Evolutionary conservation across 345 rosid species (phyloP), one percentile per base, ranked within the genome.

Genomic region (Garcia nutans): DNA sequence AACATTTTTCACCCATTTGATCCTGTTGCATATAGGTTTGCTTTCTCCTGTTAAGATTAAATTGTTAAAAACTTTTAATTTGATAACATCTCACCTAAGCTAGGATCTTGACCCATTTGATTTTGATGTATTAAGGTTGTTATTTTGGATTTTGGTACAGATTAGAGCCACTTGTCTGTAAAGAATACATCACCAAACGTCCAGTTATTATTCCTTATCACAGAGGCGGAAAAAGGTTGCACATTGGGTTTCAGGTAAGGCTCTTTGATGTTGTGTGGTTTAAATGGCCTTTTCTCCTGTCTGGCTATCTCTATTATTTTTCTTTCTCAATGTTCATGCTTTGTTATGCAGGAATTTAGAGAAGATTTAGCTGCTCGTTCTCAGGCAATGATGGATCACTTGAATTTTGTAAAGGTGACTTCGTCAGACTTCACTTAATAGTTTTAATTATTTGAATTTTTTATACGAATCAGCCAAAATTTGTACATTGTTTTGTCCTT

Each of bases 11-110:
- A 93, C 82, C 99, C 98, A 26, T 96, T 76, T 80, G 99, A 96
- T 84, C 99, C 99, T 65, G 99, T 96, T 78, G 99, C 99, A 72
- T 96, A 93, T 83, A 92, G 99, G 99, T 96, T 62, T 74, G 84
- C 77, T 66, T 62, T 76, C 44, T 64, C 76, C 28, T 23, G 1
- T 74, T 15, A 33, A 68, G 44, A 65, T 31, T 20, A 26, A 50
- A 13, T 0, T 68, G 42, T 57, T 28, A 56, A 37, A 52, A 70
- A 58, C 68, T 65, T 54, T 65, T 49, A 37, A 73, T 73, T 20
- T 45, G 19, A 52, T 50, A 49, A 13, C 31, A 28, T 70, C 23
- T 61, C 57, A 26, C 44, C 3, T 16, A 37, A 75, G 60, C 65
- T 66, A 65, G 64, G 59, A 22, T 33, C 37, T 33, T 33, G 37